Base-by-base conservation (phyloP, 106 monocot genomes). In the Apostasia shenzhenica region DNA sequence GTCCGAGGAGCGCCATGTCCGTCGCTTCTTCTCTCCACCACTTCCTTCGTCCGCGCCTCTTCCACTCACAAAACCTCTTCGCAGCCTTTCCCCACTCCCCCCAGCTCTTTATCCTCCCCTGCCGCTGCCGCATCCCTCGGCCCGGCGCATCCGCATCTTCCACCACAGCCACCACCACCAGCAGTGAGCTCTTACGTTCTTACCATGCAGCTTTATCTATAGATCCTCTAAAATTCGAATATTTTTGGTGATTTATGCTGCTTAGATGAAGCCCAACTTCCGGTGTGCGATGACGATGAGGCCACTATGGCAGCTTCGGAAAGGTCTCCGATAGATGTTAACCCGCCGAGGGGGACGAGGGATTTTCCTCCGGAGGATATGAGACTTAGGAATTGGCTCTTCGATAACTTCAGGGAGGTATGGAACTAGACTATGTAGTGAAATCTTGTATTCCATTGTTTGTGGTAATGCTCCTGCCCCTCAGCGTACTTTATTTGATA, bases 261-360 rank as follows among this genome's bases (percentile, higher is more conserved):
- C 63, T 8, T 75, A 86, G 87, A 87, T 45, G 79, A 79, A 13
- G 67, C 65, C 6, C 65, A 11, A 47, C 48, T 37, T 14, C 48
- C 7, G 41, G 12, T 11, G 8, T 48, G 45, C 10, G 79, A 76
- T 54, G 87, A 71, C 1, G 67, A 61, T 41, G 63, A 48, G 6
- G 61, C 40, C 14, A 12, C 38, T 46, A 56, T 59, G 40, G 12
- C 45, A 13, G 62, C 60, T 38, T 45, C 11, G 47, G 55, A 40
- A n/a, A 48, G 63, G 2, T 76, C 78, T 13, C 62, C 84, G 10
- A 81, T 99, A 60, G 99, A 93, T 44, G 81, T 90, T 5, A 99
- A 99, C 59, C 99, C 99, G 7, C 99, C 99, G 7, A 76, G 99
- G 14, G 93, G 99, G 43, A 99, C 99, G 54, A 81, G 99, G 73